These are phyloP conservation scores for Curvularia eragrostidis DNA, from an alignment of 2,329 filamentous ascomycete genomes.

Conservation along the genomic window DNA sequence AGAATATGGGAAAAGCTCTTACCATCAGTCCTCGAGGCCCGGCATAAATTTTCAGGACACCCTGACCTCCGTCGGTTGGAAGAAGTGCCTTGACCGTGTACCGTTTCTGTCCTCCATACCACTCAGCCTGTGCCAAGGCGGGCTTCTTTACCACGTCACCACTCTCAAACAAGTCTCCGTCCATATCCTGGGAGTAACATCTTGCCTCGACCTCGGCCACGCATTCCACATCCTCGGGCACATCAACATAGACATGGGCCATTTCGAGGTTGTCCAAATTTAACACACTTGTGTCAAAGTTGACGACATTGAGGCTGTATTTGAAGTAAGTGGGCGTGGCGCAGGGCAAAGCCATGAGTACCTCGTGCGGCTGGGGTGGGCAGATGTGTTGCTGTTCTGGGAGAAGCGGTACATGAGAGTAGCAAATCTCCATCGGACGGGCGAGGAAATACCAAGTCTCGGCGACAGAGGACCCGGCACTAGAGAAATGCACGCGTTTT, in stretches of 20 bases:
- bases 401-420: conserved; percentile 90
- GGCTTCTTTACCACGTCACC: conserved; percentile 86
- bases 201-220: conserved; percentile 90
- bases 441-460: conserved; percentile 96
- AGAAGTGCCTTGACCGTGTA: conserved; percentile 93
- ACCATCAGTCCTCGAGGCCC: conserved; percentile 92
- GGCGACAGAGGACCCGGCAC: conserved; percentile 69
- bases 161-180: conserved; percentile 93
- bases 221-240: conserved; percentile 88
- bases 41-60: conserved; percentile 87
- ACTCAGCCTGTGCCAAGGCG: conserved; percentile 89
- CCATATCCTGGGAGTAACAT: conserved; percentile 78
- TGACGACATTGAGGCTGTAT: conserved; percentile 76
- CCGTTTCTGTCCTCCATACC: conserved; percentile 84
- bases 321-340: conserved; percentile 89
- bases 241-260: conserved; percentile 85
- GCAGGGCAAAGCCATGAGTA: conserved; percentile 84
- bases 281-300: conserved; percentile 87
- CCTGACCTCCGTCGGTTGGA: conserved; percentile 89
- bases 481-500: conserved; percentile 77
- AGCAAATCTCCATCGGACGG: conserved; percentile 87
- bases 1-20: conserved; percentile 22
- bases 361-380: conserved; percentile 83
- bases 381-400: conserved; percentile 92
- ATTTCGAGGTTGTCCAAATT: conserved; percentile 92